Evolutionary conservation across 1,284 basidiomycete species (phyloP).

Genomic region (Trichosporon faecale): DNA sequence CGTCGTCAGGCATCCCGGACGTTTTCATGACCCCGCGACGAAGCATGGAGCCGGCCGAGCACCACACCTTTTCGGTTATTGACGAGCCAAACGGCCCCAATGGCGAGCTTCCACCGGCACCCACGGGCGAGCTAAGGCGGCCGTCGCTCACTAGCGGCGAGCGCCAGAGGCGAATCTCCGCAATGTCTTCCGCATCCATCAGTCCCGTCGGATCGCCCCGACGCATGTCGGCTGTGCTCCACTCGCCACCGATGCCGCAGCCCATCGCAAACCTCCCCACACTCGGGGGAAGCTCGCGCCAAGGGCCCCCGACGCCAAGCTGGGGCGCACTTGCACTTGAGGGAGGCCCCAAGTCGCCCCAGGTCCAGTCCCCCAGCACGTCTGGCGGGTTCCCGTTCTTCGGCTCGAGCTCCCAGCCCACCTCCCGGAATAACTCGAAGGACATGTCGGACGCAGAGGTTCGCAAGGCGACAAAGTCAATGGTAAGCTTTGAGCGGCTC

Average conservation of each 20-base stretch:
- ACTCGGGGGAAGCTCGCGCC: slow-evolving; percentile 14
- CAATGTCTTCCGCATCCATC: slow-evolving; percentile 1
- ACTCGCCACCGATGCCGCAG: slow-evolving; percentile 48
- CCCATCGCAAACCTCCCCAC: slow-evolving; percentile 51
- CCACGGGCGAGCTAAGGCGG: background rate
- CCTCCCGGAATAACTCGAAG: slow-evolving; percentile 24
- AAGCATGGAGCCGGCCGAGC: slow-evolving; percentile 1
- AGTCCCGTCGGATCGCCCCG: slow-evolving; percentile 14
- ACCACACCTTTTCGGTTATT: background rate
- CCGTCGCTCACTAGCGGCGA: slow-evolving; percentile 3
- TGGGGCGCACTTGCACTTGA: slow-evolving; percentile 41
- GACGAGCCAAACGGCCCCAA: background rate
- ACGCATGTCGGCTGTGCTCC: slow-evolving; percentile 32
- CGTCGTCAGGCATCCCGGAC: background rate
- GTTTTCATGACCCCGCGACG: slow-evolving; percentile 12
- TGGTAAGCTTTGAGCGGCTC: slow-evolving; percentile 36
- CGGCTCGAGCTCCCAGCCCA: slow-evolving; percentile 11
- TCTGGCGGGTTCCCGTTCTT: slow-evolving; percentile 36
- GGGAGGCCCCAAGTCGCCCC: slow-evolving; percentile 37
- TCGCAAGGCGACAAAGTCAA: slow-evolving; percentile 42
- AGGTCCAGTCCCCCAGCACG: background rate
- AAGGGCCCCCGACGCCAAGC: slow-evolving; percentile 27
- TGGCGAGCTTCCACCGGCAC: background rate
- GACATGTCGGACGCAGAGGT: slow-evolving; percentile 41
- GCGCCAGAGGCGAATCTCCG: slow-evolving; percentile 12